These are phyloP conservation scores for Kodamaea nitidulidarum DNA, from an alignment of 805 yeast species.

Conservation along the genomic window DNA sequence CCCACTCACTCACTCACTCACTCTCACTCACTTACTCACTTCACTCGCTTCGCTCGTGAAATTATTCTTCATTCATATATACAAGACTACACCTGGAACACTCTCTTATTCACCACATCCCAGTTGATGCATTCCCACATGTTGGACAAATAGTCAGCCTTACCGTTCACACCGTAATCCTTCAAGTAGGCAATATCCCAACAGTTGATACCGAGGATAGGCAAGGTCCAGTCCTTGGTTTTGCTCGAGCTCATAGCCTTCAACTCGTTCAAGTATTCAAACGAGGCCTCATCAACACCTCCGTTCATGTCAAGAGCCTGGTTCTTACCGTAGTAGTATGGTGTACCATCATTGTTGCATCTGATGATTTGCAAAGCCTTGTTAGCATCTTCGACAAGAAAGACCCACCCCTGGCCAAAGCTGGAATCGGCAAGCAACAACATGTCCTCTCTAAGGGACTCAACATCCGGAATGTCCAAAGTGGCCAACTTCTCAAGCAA, in stretches of 20 bases:
- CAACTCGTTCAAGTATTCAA: conserved; percentile 41
- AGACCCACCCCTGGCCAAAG: conserved; percentile 74
- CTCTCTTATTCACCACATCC: conserved; percentile 60
- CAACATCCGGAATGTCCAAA: conserved; percentile 37
- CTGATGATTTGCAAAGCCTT: conserved; percentile 53
- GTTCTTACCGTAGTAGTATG: conserved; percentile 63
- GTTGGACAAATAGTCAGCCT: conserved; percentile 64
- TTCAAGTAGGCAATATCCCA: conserved; percentile 88
- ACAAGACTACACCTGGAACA: conserved; percentile 28
- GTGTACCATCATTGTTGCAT: conserved; percentile 74
- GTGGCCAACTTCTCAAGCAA: conserved; percentile 36
- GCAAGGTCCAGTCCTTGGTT: conserved; percentile 61
- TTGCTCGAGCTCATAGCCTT: conserved; percentile 37
- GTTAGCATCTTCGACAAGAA: conserved; percentile 60
- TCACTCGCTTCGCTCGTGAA: too few relatives aligned
- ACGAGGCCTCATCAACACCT: conserved; percentile 56
- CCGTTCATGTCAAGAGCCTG: conserved; percentile 76
- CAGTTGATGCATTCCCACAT: conserved; percentile 82
- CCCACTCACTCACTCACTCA: too few relatives aligned
- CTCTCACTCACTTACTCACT: too few relatives aligned
- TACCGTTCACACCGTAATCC: conserved; percentile 81
- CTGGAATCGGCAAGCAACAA: conserved; percentile 47
- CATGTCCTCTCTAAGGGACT: conserved; percentile 48
- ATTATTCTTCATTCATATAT: conserved; percentile 2
- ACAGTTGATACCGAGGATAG: conserved; percentile 70